These are phyloP conservation scores for Colletotrichum nymphaeae DNA, from an alignment of 2,329 filamentous ascomycete species.

Conservation along the genomic window DNA sequence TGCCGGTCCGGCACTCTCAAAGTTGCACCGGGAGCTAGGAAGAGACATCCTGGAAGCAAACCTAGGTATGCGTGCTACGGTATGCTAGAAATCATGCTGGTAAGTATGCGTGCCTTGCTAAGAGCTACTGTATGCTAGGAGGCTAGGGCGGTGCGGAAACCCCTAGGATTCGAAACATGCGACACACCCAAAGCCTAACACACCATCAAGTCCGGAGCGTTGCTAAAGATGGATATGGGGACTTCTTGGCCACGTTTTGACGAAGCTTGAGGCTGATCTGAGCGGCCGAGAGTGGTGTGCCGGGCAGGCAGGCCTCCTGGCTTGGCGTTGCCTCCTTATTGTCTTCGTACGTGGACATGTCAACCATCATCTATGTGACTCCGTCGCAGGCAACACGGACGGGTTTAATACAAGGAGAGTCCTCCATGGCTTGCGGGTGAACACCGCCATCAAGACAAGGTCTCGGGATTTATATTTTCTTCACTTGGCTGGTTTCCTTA, in stretches of 20 bases:
- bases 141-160: conserved; percentile 18
- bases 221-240: conserved; percentile 34
- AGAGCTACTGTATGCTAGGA: background rate
- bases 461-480: background rate
- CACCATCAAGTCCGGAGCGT: background rate
- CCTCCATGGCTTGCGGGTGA: background rate
- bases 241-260: conserved; percentile 35
- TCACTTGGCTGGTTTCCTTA: background rate
- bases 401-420: background rate
- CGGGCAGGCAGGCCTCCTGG: conserved; percentile 23
- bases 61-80: too few relatives aligned
- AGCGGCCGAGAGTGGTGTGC: conserved; percentile 19
- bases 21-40: background rate
- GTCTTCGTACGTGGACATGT: background rate
- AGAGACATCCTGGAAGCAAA: background rate
- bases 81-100: background rate
- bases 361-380: too few relatives aligned
- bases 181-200: conserved; percentile 13
- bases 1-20: background rate
- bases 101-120: background rate
- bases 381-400: background rate
- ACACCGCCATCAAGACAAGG: background rate
- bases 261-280: conserved; percentile 32
- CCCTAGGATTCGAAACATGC: conserved; percentile 34
- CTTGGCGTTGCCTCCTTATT: conserved; percentile 21